A percentile compares a stretch with the other conserved stretches of the same genome.
These are phyloP conservation scores for Mortierella sp. DNA, from an alignment of 371 early-diverging fungal species.

Conservation along the genomic window DNA sequence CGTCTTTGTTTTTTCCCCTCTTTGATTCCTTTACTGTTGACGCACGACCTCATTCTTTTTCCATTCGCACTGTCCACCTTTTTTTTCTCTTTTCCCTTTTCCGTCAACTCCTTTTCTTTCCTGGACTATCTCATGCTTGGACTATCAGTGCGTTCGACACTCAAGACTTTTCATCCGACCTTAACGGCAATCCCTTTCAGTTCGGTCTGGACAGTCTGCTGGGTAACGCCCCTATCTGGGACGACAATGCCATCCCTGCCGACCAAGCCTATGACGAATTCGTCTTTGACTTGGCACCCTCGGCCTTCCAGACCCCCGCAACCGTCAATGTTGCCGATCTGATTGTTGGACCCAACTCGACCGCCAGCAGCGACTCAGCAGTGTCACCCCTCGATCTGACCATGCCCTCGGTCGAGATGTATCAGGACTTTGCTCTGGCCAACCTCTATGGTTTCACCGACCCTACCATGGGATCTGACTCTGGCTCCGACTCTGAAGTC, in stretches of 20 bases:
- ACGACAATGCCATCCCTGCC: slow-evolving; percentile 24
- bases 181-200: slow-evolving; percentile 26
- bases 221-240: slow-evolving; percentile 45
- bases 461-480: slow-evolving; percentile 8
- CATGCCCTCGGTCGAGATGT: slow-evolving; percentile 22
- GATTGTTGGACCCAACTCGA: slow-evolving; percentile 46
- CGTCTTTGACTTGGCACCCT: slow-evolving; percentile 48
- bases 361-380: slow-evolving; percentile 13
- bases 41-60: not conserved
- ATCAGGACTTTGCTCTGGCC: slow-evolving; percentile 45
- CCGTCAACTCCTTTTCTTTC: not conserved
- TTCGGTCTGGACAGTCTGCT: slow-evolving; percentile 33
- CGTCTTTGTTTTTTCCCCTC: not conserved
- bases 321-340: slow-evolving; percentile 53
- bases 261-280: slow-evolving; percentile 54
- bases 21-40: slow-evolving; percentile 1
- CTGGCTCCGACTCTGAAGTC: slow-evolving; percentile 28
- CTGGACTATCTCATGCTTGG: not conserved
- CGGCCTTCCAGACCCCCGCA: slow-evolving; percentile 38
- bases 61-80: not conserved
- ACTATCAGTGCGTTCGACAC: slow-evolving; percentile 32
- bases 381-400: slow-evolving; percentile 43
- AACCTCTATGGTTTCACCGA: slow-evolving; percentile 49
- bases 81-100: not conserved
- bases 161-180: slow-evolving; percentile 37